A percentile compares a stretch with the other conserved stretches of the same genome.
phyloP scores from a whole-genome alignment of 441 rosid species.

The Francoa sonchifolia region DNA sequence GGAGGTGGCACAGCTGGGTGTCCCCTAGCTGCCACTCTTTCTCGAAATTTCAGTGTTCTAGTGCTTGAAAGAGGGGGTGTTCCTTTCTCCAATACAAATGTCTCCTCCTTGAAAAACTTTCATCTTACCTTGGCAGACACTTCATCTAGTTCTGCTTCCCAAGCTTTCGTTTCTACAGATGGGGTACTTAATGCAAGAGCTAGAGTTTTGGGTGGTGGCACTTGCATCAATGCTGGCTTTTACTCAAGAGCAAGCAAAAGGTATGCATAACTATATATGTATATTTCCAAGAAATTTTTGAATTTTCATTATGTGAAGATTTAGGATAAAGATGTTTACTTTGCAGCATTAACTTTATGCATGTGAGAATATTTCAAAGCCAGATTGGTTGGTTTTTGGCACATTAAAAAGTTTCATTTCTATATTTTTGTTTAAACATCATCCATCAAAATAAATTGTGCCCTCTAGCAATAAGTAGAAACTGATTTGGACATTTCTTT shows the following conservation, averaged over 20 bases:
- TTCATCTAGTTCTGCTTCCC: constrained; percentile 65
- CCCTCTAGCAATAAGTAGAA: no score
- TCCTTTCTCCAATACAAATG: constrained; percentile 68
- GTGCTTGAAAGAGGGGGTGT: constrained; percentile 84
- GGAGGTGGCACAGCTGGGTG: constrained; percentile 98
- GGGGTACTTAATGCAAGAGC: constrained; percentile 81
- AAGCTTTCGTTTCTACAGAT: constrained; percentile 67
- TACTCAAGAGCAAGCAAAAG: constrained; percentile 62
- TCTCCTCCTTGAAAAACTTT: constrained; percentile 64
- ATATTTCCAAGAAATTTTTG: no score
- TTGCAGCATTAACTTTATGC: no score
- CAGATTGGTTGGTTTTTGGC: no score
- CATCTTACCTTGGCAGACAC: constrained; percentile 62
- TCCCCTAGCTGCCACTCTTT: constrained; percentile 77
- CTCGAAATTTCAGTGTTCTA: constrained; percentile 57
- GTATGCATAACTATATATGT: no score
- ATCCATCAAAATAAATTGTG: no score
- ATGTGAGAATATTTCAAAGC: no score
- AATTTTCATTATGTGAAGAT: no score
- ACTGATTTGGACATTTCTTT: no score
- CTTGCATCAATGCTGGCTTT: constrained; percentile 85
- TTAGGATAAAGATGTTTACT: no score
- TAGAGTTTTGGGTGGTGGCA: constrained; percentile 86
- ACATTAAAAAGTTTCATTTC: no score
- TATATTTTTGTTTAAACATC: no score